Base-by-base conservation (phyloP, 441 rosid species). In the Jatropha multifida region DNA sequence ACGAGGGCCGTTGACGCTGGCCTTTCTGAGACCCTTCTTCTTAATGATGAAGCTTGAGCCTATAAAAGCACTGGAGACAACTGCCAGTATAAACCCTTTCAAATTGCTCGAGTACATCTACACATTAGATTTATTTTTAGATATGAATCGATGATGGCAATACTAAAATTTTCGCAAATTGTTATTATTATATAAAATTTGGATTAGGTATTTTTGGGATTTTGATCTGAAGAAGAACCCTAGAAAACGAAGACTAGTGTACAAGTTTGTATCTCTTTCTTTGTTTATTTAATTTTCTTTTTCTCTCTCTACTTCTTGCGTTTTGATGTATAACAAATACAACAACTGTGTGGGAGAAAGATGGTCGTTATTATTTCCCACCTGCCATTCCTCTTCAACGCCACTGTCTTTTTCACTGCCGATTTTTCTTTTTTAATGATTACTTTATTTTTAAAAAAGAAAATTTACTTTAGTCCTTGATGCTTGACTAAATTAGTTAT, bases 11-110 rank as follows among this genome's bases (percentile, higher is more conserved):
- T 78, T 81, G 77, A 51, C 83, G 26, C 86, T 85, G 41, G 92
- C 92, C 58, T 80, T 81, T 7, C 83, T 76, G 48, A 90, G 85
- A 8, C 94, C 94, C 71, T 85, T 86, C 77, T 90, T 90, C 87
- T 90, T 90, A 83, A 90, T 85, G 68, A 86, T 90, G 77, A 90
- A 89, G 78, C 92, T 89, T 72, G 94, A 83, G 71, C 94, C 94
- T 6, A 89, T 89, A 60, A 89, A 89, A 79, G 87, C 86, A 80
- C 94, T 84, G 44, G 92, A 90, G 71, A 81, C 83, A 40, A 90
- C 74, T 10, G 92, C 94, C 76, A 90, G 79, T 37, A 88, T 81
- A 70, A 90, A 84, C 46, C 92, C 94, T 65, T 48, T 82, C 59
- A 90, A 78, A 85, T 90, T 90, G 82, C 84, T 85, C 65, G 65